Evolutionary conservation across 176 grass and related monocot species (phyloP).

Genomic region (Zoysia japonica): DNA sequence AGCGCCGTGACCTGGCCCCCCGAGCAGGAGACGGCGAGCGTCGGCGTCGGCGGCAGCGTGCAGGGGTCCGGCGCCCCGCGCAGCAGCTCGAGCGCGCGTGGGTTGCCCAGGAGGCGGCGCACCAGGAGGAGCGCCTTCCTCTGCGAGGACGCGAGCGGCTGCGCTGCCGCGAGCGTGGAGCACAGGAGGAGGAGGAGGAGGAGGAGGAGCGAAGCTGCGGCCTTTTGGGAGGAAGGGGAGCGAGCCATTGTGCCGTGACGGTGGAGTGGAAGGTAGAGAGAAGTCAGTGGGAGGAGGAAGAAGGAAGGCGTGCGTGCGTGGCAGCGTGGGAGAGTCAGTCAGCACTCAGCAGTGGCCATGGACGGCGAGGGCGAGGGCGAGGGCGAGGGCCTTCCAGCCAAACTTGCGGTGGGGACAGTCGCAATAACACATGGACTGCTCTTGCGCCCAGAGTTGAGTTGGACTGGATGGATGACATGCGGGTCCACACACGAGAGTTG

Average conservation of each 20-base stretch:
- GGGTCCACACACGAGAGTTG: accelerated
- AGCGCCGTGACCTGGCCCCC: slow-evolving; percentile 58
- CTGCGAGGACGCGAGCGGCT: slow-evolving; percentile 62
- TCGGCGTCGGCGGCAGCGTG: slow-evolving; percentile 44
- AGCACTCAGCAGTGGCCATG: background rate
- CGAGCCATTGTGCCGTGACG: slow-evolving; percentile 13
- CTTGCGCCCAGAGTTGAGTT: too few relatives aligned
- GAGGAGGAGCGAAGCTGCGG: background rate
- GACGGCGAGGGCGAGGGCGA: background rate
- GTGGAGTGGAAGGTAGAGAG: background rate
- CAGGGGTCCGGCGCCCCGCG: slow-evolving; percentile 45
- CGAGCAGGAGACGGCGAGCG: slow-evolving; percentile 54
- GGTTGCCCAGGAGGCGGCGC: slow-evolving; percentile 50
- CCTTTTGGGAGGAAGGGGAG: background rate
- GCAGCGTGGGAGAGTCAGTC: background rate
- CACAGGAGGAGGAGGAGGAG: slow-evolving; percentile 20
- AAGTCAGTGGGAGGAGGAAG: background rate
- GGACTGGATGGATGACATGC: background rate
- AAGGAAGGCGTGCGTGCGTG: background rate
- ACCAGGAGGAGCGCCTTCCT: slow-evolving; percentile 65
- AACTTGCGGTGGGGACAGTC: slow-evolving; percentile 24
- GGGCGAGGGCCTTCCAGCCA: slow-evolving; percentile 43
- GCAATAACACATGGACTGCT: background rate
- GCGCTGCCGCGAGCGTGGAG: slow-evolving; percentile 9
- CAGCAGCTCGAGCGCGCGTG: slow-evolving; percentile 31